A percentile compares a stretch with the other conserved stretches of the same genome.
Conservation (phyloP, 768 basidiomycete genomes). For the Boletus edulis region DNA sequence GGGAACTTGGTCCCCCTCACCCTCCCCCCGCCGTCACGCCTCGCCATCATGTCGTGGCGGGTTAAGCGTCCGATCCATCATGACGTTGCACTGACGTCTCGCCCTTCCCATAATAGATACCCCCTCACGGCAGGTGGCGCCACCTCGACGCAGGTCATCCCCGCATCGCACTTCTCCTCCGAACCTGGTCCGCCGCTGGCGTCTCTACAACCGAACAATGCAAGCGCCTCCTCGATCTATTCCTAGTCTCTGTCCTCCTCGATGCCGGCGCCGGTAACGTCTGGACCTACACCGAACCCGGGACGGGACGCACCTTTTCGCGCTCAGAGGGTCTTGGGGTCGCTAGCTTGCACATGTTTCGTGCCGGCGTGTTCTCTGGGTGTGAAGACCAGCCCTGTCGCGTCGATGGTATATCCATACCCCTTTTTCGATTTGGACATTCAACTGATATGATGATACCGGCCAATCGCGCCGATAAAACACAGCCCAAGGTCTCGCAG, state of each 20-base stretch:
- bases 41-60: neutral
- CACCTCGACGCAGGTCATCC: conserved; percentile 73
- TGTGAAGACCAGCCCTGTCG: conserved; percentile 52
- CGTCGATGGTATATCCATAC: conserved; percentile 70
- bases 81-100: conserved; percentile 3
- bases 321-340: conserved; percentile 86
- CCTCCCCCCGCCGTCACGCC: conserved; percentile 2
- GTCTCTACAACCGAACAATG: conserved; percentile 57
- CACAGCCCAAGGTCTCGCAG: conserved; percentile 67
- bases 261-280: conserved; percentile 89
- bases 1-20: neutral
- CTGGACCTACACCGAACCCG: conserved; percentile 74
- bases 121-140: conserved; percentile 87
- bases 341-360: conserved; percentile 89
- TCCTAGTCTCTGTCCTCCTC: conserved; percentile 86
- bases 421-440: neutral
- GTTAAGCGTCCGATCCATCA: neutral
- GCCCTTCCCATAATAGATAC: conserved; percentile 54
- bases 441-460: conserved; percentile 2
- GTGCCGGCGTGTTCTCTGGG: conserved; percentile 77
- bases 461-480: neutral
- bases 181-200: conserved; percentile 47
- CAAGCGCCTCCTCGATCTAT: conserved; percentile 82
- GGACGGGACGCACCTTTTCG: conserved; percentile 49
- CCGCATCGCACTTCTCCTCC: conserved; percentile 61